Base-by-base conservation (phyloP, 345 rosid genomes). In the Camelina laxa region DNA sequence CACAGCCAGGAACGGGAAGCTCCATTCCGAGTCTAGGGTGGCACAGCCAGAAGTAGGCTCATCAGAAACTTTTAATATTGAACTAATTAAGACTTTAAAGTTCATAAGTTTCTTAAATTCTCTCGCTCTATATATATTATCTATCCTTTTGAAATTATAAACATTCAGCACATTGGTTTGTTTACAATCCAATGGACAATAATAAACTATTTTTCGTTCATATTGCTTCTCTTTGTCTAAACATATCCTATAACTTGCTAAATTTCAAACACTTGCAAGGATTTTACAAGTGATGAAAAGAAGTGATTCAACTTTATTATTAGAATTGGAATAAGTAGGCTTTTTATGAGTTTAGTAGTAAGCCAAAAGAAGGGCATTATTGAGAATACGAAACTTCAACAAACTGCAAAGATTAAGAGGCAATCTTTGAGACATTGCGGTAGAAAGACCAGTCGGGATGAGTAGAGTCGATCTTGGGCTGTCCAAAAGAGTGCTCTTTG, bases 371-470 rank as follows among this genome's bases (percentile, higher is more conserved):
- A 31, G 9, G 24, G 0, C 58, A 7, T 65, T 7, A 47, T 48
- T 16, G 4, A 22, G 2, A 48, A 74, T n/a, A 21, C 4, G 16
- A 49, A 60, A 50, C 24, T 27, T 38, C 9, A 42, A 31, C 4
- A 49, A 10, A 6, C 8, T 36, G 35, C 10, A 42, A 42, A 51
- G 48, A 33, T 39, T 30, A 21, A 61, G 50, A 62, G 39, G 44
- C 39, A 10, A 2, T 65, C 53, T 70, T 75, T 5, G 41, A 21
- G 35, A 20, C 62, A 22, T 45, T 76, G 27, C 6, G 1, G 38
- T 84, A 82, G 64, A 66, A 81, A 44, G 49, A 17, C 86, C 85
- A 81, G 7, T 81, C 73, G 0, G 80, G 75, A 61, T 81, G 84
- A 38, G 24, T n/a, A 20, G 84, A 14, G 0, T 81, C 65, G 6